Evolutionary conservation across 495 filamentous ascomycete species (phyloP).

Genomic region (Penicillium paradoxum): DNA sequence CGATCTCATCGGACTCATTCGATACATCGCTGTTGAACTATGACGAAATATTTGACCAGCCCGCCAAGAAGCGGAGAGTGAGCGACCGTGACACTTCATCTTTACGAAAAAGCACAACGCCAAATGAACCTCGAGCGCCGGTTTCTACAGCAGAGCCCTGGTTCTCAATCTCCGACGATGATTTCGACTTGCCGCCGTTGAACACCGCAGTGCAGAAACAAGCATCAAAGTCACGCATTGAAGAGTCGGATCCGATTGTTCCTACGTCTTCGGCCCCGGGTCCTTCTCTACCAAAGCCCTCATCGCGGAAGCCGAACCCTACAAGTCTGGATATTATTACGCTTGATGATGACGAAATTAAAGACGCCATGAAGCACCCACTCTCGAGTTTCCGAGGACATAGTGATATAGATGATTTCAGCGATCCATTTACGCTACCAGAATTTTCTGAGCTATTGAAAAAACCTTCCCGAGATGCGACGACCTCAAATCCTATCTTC

Average conservation of each 20-base stretch:
- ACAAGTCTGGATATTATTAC: constrained; percentile 25
- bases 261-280: constrained; percentile 48
- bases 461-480: not conserved
- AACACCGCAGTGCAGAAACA: constrained; percentile 14
- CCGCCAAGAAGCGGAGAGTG: constrained; percentile 39
- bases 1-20: constrained; percentile 49
- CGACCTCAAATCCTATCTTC: constrained; percentile 16
- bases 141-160: constrained; percentile 11
- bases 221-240: constrained; percentile 9
- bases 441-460: constrained; percentile 31
- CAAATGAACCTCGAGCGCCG: constrained; percentile 1
- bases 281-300: constrained; percentile 6
- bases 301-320: constrained; percentile 1
- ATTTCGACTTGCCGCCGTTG: constrained; percentile 21
- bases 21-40: constrained; percentile 34
- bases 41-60: constrained; percentile 31
- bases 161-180: constrained; percentile 37
- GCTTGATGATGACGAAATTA: constrained; percentile 29
- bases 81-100: constrained; percentile 21
- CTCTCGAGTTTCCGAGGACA: constrained; percentile 3
- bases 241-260: constrained; percentile 49
- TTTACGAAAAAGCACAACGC: not conserved
- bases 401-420: constrained; percentile 38
- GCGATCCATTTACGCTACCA: constrained; percentile 28
- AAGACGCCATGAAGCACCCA: constrained; percentile 5